Percentiles rank a stretch among this genome's conserved stretches.
Evolutionary conservation across 2,329 filamentous ascomycete species (phyloP).

Genomic region (Berkeleyomyces basicola): DNA sequence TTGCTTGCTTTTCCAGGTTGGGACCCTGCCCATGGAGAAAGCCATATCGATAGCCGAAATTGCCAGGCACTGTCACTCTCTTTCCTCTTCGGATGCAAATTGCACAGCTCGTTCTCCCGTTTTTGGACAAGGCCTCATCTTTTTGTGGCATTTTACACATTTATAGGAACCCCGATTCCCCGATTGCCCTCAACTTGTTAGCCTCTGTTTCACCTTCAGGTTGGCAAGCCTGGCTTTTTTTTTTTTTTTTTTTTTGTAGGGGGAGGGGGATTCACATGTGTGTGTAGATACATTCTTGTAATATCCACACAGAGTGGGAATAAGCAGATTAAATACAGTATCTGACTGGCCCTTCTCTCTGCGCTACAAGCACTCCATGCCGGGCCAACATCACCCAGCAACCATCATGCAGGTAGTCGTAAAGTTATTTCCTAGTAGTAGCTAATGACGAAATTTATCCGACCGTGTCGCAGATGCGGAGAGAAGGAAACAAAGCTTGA

Average conservation of each 20-base stretch:
- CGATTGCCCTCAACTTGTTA: not conserved
- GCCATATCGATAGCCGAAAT: not conserved
- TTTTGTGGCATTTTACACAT: not conserved
- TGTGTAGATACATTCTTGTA: too few species aligned
- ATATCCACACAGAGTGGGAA: too few species aligned
- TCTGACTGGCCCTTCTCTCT: too few species aligned
- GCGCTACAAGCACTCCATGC: too few species aligned
- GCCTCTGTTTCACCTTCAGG: conserved; percentile 1
- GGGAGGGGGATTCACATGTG: too few species aligned
- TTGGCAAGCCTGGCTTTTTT: not conserved
- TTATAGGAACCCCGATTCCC: not conserved
- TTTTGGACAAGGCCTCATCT: not conserved
- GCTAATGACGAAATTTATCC: not conserved
- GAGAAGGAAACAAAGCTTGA: not conserved
- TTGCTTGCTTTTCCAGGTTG: not conserved
- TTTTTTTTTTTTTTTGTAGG: too few species aligned
- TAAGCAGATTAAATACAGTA: too few species aligned
- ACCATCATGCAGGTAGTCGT: not conserved
- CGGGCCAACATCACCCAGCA: too few species aligned
- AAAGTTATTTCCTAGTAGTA: not conserved
- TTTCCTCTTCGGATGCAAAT: not conserved
- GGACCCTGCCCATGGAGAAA: not conserved
- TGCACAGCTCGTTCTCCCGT: not conserved
- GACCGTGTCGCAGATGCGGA: not conserved
- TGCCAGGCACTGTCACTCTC: not conserved